These are phyloP conservation scores for Microascus cirrosus DNA, from an alignment of 2,329 filamentous ascomycete genomes.

Conservation along the genomic window DNA sequence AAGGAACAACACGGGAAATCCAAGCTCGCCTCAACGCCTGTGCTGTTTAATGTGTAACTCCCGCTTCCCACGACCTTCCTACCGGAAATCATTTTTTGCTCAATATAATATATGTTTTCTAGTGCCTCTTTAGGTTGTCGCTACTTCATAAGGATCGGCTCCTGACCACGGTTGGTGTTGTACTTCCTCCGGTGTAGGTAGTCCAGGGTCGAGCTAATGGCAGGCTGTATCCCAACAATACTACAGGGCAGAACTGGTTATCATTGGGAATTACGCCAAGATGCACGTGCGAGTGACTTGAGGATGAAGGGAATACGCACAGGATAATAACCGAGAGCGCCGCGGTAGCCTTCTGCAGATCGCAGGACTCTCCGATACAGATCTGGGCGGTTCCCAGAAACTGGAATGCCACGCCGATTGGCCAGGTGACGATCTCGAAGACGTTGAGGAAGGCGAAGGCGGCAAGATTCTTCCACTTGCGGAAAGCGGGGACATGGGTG, in stretches of 20 bases:
- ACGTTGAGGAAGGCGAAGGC: background rate
- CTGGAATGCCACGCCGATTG: background rate
- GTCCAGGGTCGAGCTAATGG: background rate
- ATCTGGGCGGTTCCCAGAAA: background rate
- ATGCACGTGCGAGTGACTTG: background rate
- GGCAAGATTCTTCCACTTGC: background rate
- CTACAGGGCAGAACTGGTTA: background rate
- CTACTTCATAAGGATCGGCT: background rate
- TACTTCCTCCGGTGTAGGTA: background rate
- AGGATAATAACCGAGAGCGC: background rate
- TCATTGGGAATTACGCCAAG: background rate
- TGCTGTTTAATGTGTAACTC: no score
- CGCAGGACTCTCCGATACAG: background rate
- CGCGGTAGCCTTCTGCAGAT: background rate
- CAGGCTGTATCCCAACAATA: background rate
- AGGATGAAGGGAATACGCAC: background rate
- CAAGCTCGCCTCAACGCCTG: no score
- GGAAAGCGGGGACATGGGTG: background rate
- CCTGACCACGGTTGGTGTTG: background rate
- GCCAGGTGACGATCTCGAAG: background rate
- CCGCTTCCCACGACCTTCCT: no score
- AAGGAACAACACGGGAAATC: no score
- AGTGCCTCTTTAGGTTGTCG: no score
- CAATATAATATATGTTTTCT: no score
- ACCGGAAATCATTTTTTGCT: no score